These are phyloP conservation scores for Aspergillus sp. DNA, from an alignment of 2,329 filamentous ascomycete species.

Conservation along the genomic window DNA sequence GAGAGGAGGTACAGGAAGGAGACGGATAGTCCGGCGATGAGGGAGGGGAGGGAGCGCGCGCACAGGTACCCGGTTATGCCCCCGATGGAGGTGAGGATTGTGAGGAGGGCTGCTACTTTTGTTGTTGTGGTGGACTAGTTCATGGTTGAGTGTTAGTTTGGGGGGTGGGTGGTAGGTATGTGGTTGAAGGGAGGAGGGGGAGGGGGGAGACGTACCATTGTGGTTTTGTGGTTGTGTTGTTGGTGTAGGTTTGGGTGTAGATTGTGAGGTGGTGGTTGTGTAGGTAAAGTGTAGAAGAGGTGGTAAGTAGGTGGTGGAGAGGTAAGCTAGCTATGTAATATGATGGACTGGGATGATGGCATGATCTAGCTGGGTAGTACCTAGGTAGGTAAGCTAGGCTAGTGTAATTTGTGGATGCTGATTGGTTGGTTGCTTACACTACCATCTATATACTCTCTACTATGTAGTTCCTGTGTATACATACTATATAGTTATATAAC, in stretches of 20 bases:
- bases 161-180: background rate
- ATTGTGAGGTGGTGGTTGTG: background rate
- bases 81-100: conserved; percentile 79
- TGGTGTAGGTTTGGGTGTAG: background rate
- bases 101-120: conserved; percentile 68
- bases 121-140: background rate
- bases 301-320: background rate
- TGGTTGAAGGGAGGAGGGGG: background rate
- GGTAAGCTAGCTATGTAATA: background rate
- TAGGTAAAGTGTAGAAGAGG: background rate
- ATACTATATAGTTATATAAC: too few species aligned
- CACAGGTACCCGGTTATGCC: conserved; percentile 84
- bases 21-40: conserved; percentile 81
- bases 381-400: too few species aligned
- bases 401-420: too few species aligned
- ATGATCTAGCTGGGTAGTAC: too few species aligned
- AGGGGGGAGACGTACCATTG: conserved; percentile 23
- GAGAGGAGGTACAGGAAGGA: conserved; percentile 77
- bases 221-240: conserved; percentile 7
- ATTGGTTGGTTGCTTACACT: too few species aligned
- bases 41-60: conserved; percentile 82
- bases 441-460: too few species aligned
- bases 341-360: background rate
- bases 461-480: too few species aligned
- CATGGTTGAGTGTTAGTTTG: background rate